Conservation (phyloP, 202 grass and related monocot species). For the Musa balbisiana region DNA sequence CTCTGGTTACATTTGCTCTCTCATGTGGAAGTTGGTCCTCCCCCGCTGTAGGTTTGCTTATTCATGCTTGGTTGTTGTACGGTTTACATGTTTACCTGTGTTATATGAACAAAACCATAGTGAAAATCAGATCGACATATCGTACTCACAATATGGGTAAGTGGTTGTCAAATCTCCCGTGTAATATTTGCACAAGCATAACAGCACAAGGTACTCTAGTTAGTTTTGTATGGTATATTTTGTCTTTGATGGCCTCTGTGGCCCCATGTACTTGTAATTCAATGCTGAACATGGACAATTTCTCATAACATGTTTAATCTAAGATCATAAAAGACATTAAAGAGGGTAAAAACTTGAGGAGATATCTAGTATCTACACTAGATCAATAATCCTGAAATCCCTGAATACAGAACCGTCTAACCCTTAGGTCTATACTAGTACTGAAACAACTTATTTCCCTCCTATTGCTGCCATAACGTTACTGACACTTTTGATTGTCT, state of each 20-base stretch:
- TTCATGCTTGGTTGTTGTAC: not conserved
- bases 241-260: not conserved
- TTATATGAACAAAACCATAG: not conserved
- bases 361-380: no score
- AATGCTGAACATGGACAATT: no score
- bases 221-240: not conserved
- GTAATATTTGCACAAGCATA: not conserved
- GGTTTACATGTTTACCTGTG: not conserved
- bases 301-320: no score
- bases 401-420: no score
- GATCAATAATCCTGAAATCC: no score
- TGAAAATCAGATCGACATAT: not conserved
- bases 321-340: no score
- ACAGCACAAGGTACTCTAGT: not conserved
- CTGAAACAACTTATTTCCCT: not conserved
- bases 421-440: no score
- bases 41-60: constrained; percentile 49
- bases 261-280: no score
- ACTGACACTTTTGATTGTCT: not conserved
- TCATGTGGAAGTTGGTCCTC: constrained; percentile 96
- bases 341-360: no score
- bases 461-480: not conserved
- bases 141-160: not conserved
- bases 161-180: not conserved
- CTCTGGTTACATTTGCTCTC: constrained; percentile 84